Conservation (phyloP, 2,329 filamentous ascomycete species). For the Sporothrix luriei region DNA sequence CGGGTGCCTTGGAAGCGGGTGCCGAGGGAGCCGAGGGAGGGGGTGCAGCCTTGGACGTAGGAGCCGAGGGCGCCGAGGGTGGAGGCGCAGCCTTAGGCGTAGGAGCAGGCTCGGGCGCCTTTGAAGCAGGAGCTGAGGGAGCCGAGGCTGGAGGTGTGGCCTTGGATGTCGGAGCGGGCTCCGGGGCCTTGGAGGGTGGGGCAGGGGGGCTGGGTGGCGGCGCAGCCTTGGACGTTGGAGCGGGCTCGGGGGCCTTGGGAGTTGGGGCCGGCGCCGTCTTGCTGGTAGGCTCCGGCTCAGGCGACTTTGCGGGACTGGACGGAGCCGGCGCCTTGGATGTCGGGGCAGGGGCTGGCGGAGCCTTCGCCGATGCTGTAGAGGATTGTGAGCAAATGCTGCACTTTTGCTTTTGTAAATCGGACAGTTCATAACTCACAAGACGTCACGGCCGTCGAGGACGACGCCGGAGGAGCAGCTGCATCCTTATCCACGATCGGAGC, state of each 20-base stretch:
- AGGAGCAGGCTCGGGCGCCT: too few relatives aligned
- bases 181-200: too few relatives aligned
- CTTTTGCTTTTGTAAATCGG: not conserved
- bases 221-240: too few relatives aligned
- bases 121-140: too few relatives aligned
- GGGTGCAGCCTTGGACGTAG: slow-evolving; percentile 9
- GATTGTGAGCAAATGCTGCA: not conserved
- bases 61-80: too few relatives aligned
- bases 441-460: not conserved
- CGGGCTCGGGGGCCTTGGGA: too few relatives aligned
- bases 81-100: too few relatives aligned
- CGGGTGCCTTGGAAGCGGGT: not conserved
- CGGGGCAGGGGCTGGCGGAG: not conserved
- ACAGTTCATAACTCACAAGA: not conserved
- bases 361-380: not conserved
- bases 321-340: not conserved
- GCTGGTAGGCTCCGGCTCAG: not conserved
- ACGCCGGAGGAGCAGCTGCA: not conserved
- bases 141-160: not conserved
- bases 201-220: too few relatives aligned
- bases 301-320: not conserved
- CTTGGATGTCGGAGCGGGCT: too few relatives aligned
- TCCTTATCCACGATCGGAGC: not conserved
- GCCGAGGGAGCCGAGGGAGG: not conserved
- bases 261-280: too few relatives aligned